A percentile compares a stretch with the other conserved stretches of the same genome.
These are phyloP conservation scores for Lathyrus tuberosus DNA, from an alignment of 306 rosid genomes.

Conservation along the genomic window DNA sequence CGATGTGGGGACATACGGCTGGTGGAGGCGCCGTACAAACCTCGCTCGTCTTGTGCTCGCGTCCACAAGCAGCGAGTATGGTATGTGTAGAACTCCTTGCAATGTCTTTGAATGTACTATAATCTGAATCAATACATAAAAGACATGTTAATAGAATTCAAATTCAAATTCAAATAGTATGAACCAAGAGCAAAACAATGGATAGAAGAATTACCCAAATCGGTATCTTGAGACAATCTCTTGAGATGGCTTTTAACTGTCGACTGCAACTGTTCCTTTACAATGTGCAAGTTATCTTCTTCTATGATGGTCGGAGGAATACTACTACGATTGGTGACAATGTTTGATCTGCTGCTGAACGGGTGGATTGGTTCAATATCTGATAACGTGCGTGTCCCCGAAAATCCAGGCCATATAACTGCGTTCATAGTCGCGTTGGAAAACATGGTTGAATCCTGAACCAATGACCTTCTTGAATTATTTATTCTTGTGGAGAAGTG, in stretches of 20 bases:
- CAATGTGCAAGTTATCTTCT: constrained; percentile 51
- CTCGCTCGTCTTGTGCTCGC: constrained; percentile 61
- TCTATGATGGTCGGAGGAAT: constrained; percentile 43
- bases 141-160: constrained; percentile 28
- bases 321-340: constrained; percentile 42
- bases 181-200: constrained; percentile 7
- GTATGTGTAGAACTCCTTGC: constrained; percentile 63
- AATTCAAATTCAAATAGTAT: constrained; percentile 8
- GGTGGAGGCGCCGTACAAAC: constrained; percentile 62
- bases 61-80: constrained; percentile 75
- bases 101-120: constrained; percentile 54
- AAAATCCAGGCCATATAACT: constrained; percentile 56
- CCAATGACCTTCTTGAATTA: constrained; percentile 51
- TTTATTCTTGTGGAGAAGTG: constrained; percentile 45
- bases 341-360: constrained; percentile 49
- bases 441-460: constrained; percentile 51
- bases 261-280: constrained; percentile 66
- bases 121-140: constrained; percentile 56
- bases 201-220: constrained; percentile 53
- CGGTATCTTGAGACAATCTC: constrained; percentile 54
- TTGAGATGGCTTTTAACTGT: constrained; percentile 67
- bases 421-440: constrained; percentile 44
- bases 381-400: constrained; percentile 47
- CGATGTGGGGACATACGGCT: constrained; percentile 68
- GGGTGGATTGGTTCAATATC: constrained; percentile 56